Evolutionary conservation across 1,284 basidiomycete species (phyloP).

Genomic region (Grifola frondosa): DNA sequence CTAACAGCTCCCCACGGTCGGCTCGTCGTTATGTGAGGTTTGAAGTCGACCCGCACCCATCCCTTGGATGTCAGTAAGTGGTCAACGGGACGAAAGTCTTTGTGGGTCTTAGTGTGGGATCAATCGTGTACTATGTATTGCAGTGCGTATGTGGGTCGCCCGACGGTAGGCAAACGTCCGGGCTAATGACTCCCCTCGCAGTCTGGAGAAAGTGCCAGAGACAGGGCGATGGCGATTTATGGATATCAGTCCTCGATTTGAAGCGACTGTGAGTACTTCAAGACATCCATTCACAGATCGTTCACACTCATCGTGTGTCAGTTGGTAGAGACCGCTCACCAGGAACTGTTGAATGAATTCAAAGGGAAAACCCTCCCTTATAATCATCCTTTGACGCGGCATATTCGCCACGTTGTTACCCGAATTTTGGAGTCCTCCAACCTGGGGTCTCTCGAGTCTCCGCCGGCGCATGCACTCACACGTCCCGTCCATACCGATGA

Average conservation of each 20-base stretch:
- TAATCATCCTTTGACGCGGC: slow-evolving; percentile 62
- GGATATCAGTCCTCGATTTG: slow-evolving; percentile 61
- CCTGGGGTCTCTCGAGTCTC: slow-evolving; percentile 58
- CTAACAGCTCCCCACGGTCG: no score
- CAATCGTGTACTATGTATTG: slow-evolving; percentile 52
- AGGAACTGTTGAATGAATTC: slow-evolving; percentile 57
- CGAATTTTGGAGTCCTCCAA: slow-evolving; percentile 75
- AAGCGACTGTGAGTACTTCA: slow-evolving; percentile 45
- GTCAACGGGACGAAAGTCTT: slow-evolving; percentile 19
- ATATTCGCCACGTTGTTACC: slow-evolving; percentile 70
- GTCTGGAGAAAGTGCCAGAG: slow-evolving; percentile 78
- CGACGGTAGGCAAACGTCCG: neutral
- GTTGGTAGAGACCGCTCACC: slow-evolving; percentile 52
- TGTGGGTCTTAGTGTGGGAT: slow-evolving; percentile 34
- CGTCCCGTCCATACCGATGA: slow-evolving; percentile 8
- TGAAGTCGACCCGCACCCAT: no score
- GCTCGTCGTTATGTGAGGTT: no score
- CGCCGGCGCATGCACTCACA: slow-evolving; percentile 13
- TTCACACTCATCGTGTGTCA: slow-evolving; percentile 14
- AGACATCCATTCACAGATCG: neutral
- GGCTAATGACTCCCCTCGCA: slow-evolving; percentile 28
- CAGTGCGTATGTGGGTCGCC: slow-evolving; percentile 46
- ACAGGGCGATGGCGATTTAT: slow-evolving; percentile 88
- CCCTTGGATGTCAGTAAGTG: slow-evolving; percentile 23
- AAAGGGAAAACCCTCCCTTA: slow-evolving; percentile 61